Percentiles rank a stretch among this genome's conserved stretches.
phyloP scores from a whole-genome alignment of 2,329 filamentous ascomycete species.

The Thielaviopsis punctulata region DNA sequence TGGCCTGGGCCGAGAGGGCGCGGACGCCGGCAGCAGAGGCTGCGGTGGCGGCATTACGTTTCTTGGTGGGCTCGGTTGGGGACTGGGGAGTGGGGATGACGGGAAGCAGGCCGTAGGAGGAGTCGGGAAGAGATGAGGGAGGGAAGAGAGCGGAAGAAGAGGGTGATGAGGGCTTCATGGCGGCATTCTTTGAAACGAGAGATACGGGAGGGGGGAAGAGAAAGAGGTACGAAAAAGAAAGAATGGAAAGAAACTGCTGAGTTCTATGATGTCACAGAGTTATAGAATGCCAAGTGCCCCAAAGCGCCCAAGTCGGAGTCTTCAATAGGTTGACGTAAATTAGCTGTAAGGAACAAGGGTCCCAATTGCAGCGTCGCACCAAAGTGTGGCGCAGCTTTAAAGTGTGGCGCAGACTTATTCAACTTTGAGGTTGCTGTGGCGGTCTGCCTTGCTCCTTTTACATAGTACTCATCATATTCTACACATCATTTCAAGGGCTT shows the following conservation, averaged over 20 bases:
- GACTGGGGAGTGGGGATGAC: constrained; percentile 24
- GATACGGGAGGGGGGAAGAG: background rate
- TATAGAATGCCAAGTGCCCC: too few species aligned
- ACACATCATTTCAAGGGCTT: background rate
- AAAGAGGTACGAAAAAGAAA: background rate
- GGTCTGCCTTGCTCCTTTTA: background rate
- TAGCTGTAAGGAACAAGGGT: background rate
- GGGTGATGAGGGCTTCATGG: background rate
- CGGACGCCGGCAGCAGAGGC: constrained; percentile 76
- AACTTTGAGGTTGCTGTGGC: background rate
- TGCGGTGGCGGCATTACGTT: constrained; percentile 40
- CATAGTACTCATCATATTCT: background rate
- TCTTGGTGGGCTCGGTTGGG: constrained; percentile 26
- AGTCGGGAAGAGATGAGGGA: background rate
- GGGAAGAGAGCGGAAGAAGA: background rate
- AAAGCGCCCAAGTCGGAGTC: background rate
- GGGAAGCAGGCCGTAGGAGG: constrained; percentile 24
- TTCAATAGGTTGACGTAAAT: background rate
- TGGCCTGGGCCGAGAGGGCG: constrained; percentile 63
- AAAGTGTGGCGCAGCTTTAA: too few species aligned
- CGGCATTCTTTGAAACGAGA: background rate
- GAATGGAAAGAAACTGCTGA: background rate
- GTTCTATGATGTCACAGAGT: background rate
- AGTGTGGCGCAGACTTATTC: background rate
- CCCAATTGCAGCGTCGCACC: background rate